Evolutionary conservation across 805 yeast species (phyloP), one percentile per base, ranked within the genome.

Genomic region (Ogataea polymorpha): DNA sequence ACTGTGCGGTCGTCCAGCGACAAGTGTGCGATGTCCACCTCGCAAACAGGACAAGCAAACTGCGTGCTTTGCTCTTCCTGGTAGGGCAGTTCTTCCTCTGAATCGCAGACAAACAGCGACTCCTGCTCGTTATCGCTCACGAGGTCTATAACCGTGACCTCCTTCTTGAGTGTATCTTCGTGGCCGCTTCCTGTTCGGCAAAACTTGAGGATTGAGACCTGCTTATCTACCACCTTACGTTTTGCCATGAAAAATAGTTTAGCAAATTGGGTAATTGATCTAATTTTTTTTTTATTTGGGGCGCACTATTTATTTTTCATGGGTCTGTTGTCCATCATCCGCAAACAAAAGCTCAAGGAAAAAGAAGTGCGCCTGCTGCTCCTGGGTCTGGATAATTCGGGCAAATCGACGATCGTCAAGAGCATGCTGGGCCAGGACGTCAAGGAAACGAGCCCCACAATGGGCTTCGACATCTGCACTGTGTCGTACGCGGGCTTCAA

Each of bases 351-450:
- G 64, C 68, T 77, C 29, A 88, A 86, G 59, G 96, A 87, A 50
- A 70, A 71, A 40, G 96, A 89, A 59, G 64, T 86, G 24, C 67
- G 96, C 16, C 73, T 88, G 18, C 67, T 91, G 16, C 70, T 86
- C 42, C 72, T 90, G 10, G 98, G 98, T 0, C 74, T 90, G 3
- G 98, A 90, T 58, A 88, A 87, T 60, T 77, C 96, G 0, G 98
- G 98, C 2, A 90, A 90, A 60, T 85, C 96, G 2, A 86, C 96
- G 0, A 75, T 91, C 2, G 82, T 89, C 16, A 79, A 80, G 43
- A 57, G 68, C 14, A 56, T 86, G 12, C 67, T 83, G 63, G 48
- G 68, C 18, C 66, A 72, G 48, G 78, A 79, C 44, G 69, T 74
- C 6, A 53, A 59, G 6, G 67, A 66, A n/a, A 79, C 89, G 5